phyloP scores from a whole-genome alignment of 805 yeast species.

The Sungouiella thailandica region DNA sequence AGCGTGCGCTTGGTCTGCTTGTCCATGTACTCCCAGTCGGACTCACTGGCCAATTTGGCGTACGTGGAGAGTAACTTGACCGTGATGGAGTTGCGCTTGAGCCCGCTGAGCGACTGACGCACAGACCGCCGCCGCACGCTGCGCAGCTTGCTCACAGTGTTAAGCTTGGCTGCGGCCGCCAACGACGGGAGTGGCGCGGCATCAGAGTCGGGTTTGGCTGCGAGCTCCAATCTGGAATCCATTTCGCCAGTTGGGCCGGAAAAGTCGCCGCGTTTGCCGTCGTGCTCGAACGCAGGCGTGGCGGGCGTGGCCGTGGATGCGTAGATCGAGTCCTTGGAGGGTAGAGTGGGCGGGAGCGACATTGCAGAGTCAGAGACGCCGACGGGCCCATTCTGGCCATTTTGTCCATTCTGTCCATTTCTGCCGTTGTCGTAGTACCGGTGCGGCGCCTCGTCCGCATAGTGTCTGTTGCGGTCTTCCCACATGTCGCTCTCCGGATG shows the following conservation, averaged over 20 bases:
- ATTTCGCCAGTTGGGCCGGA: no score
- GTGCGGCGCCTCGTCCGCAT: no score
- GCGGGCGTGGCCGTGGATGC: conserved; percentile 4
- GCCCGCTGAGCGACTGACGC: conserved; percentile 40
- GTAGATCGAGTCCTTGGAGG: conserved; percentile 33
- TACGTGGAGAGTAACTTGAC: conserved; percentile 66
- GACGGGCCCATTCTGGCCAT: no score
- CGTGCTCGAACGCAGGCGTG: neutral
- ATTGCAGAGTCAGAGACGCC: conserved; percentile 11
- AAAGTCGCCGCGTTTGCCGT: neutral
- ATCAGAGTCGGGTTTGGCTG: no score
- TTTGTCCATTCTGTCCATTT: no score
- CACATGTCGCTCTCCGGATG: no score
- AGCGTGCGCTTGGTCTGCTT: conserved; percentile 72
- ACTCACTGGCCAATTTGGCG: conserved; percentile 61
- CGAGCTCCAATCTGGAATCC: no score
- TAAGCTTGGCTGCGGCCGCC: no score
- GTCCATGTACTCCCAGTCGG: conserved; percentile 66
- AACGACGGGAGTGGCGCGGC: no score
- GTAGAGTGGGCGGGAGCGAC: conserved; percentile 37
- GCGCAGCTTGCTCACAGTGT: no score
- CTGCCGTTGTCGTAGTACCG: no score
- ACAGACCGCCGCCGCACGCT: conserved; percentile 32
- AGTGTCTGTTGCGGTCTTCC: no score
- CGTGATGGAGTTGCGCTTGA: conserved; percentile 66